Conservation (phyloP, 164 flowering plant species). For the Warburgia ugandensis region DNA sequence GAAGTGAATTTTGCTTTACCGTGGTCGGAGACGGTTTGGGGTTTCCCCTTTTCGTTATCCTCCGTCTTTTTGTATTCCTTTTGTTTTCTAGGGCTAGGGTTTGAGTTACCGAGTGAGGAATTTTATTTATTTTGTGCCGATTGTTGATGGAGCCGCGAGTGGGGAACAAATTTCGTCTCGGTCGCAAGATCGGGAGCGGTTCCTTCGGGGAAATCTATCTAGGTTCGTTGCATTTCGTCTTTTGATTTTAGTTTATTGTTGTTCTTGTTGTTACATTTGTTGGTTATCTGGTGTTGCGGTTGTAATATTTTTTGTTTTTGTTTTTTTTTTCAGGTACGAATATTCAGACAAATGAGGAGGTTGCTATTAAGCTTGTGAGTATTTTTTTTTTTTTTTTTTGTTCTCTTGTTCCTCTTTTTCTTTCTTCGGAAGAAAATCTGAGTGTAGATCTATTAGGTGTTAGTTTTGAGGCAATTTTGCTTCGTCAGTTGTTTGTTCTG, state of each 20-base stretch:
- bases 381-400: neutral
- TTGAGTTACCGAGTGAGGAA: no score
- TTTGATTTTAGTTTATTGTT: conserved; percentile 1
- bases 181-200: conserved; percentile 91
- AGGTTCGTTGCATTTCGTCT: conserved; percentile 30
- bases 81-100: neutral
- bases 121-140: no score
- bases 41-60: neutral
- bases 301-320: neutral
- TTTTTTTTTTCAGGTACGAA: conserved; percentile 52
- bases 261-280: neutral
- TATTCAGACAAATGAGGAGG: conserved; percentile 83
- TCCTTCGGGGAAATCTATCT: conserved; percentile 92
- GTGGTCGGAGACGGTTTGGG: no score
- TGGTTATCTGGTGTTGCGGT: neutral
- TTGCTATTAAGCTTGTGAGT: conserved; percentile 88
- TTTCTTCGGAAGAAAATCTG: conserved; percentile 79
- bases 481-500: no score
- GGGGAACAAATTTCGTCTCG: conserved; percentile 74
- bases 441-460: no score
- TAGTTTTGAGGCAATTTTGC: no score
- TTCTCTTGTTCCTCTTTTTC: neutral
- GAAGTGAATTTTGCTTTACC: no score
- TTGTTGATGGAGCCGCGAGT: conserved; percentile 79
- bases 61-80: neutral